Base-by-base conservation (phyloP, 345 rosid species). In the Lumnitzera littorea region DNA sequence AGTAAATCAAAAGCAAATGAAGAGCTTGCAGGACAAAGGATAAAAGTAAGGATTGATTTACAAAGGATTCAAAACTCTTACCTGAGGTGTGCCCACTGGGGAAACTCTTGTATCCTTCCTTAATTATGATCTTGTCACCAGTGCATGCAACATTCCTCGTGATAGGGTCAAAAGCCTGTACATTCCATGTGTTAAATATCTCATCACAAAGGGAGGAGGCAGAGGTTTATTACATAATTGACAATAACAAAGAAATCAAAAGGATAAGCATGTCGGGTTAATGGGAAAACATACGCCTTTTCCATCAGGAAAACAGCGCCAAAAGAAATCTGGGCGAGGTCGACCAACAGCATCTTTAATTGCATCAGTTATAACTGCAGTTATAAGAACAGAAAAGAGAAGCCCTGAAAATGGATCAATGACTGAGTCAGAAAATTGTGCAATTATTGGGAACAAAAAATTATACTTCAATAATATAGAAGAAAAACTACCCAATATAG, bases 231-330 rank as follows among this genome's bases (percentile, higher is more conserved):
- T 36, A 36, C 43, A 36, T 5, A 9, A 36, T 36, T 36, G 43
- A 36, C 43, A 51, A 25, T 51, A 29, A 46, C 24, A 29, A 50
- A 36, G 43, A 36, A 9, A 20, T 5, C 54, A 6, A 24, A 49
- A 25, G 3, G 50, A 48, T 50, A 48, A 10, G 20, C 50, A 60
- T 24, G 53, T 25, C 13, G 13, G 5, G 29, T 60, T 25, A 31
- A 13, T 48, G 27, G n/a, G 6, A 31, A 53, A 51, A 68, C 82
- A 46, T 63, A 92, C 98, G 78, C 82, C 88, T 77, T 69, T 80
- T 13, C 96, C 98, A 77, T 92, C 76, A 65, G 97, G 94, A 65
- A 92, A 92, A 76, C 97, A 92, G 60, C 94, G 96, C 97, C 98
- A 92, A 67, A 87, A 89, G 76, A 92, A 92, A 74, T 92, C 90